Evolutionary conservation across 1,139 yeast species (phyloP).

Genomic region (Lodderomyces orthopsilosis): DNA sequence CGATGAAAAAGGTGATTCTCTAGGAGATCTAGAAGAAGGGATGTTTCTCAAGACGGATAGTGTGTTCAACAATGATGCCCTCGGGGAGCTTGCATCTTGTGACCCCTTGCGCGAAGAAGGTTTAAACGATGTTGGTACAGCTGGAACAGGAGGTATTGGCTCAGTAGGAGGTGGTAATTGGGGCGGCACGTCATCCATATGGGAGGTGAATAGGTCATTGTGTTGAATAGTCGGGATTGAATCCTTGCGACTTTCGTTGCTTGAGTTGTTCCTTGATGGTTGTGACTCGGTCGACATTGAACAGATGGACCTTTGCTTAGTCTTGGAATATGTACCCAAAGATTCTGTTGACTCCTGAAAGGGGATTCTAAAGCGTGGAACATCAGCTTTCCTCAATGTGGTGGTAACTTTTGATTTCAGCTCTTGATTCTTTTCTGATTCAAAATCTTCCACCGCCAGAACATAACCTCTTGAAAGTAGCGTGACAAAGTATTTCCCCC

Average conservation of each 20-base stretch:
- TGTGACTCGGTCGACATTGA: conserved; percentile 17
- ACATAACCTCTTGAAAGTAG: conserved; percentile 63
- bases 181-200: conserved; percentile 50
- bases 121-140: conserved; percentile 37
- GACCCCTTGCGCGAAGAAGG: conserved; percentile 22
- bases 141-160: conserved; percentile 56
- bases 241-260: not conserved
- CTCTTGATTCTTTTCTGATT: conserved; percentile 14
- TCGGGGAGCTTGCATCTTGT: conserved; percentile 27
- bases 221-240: conserved; percentile 1
- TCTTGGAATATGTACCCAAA: conserved; percentile 4
- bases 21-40: conserved; percentile 36
- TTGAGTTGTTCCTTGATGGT: conserved; percentile 8
- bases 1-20: conserved; percentile 45
- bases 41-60: conserved; percentile 42
- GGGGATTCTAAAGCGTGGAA: conserved; percentile 59
- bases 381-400: conserved; percentile 20
- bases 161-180: conserved; percentile 54
- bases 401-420: conserved; percentile 10
- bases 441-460: conserved; percentile 50
- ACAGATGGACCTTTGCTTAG: conserved; percentile 11
- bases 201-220: conserved; percentile 16
- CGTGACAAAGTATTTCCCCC: conserved; percentile 70
- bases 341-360: conserved; percentile 44
- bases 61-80: conserved; percentile 44